Evolutionary conservation across 148 eudicot species (phyloP), one percentile per base, ranked within the genome.

Genomic region (Silene conica): DNA sequence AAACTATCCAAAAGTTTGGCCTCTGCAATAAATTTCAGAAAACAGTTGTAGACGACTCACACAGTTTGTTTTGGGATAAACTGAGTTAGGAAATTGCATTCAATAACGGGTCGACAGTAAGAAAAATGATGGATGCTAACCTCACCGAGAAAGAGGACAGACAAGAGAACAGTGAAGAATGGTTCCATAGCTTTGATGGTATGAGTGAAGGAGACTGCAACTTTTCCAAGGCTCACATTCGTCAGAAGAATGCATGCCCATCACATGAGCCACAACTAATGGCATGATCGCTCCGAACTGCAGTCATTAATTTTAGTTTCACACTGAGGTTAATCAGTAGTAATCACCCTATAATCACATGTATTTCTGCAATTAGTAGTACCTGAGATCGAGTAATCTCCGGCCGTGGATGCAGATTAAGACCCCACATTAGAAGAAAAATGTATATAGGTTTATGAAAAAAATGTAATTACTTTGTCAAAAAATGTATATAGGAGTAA

Each of bases 141-240:
- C 89, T 88, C 89, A 5, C 86, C 86, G 12, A 90, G 77, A 14
- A 90, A 85, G 67, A 90, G 69, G 56, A 82, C 74, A 31, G 96
- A 82, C 52, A 90, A 84, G 68, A 90, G 45, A 50, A 90, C 96
- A 8, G 90, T 87, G 85, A 90, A 90, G 74, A 88, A 85, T 50
- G 96, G 96, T 67, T 90, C 96, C 92, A 88, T 85, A 63, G 92
- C 86, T 83, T 90, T 90, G 81, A 90, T 88, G 1, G 92, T 90
- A 73, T 90, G 96, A 63, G 96, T 90, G 83, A 88, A 90, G 0
- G 96, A 90, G 74, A 90, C 92, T 38, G 92, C 90, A 20, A 90
- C 96, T 82, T 77, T 87, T 57, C 92, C 92, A 19, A 90, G 81
- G 76, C 96, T 90, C 68, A 87, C 83, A 70, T 88, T 90, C 18